Percentiles rank a stretch among this genome's conserved stretches.
Evolutionary conservation across 371 early-diverging fungal genomes (phyloP).

Genomic region (Lichtheimia ornata): DNA sequence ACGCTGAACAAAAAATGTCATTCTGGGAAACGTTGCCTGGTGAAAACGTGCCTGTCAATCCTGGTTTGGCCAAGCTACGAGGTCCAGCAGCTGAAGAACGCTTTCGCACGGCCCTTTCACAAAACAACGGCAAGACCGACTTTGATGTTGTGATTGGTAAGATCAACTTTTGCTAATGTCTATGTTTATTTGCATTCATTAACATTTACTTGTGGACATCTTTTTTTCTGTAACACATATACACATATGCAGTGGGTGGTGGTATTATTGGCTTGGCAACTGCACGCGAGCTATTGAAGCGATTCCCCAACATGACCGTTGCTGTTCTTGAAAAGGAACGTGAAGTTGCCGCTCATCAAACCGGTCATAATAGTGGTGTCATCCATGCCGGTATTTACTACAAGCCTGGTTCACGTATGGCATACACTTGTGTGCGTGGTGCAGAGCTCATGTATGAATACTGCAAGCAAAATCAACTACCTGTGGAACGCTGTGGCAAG

Average conservation of each 20-base stretch:
- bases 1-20: slow-evolving; percentile 41
- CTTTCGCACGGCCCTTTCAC: slow-evolving; percentile 41
- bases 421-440: slow-evolving; percentile 49
- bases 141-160: slow-evolving; percentile 54
- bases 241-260: slow-evolving; percentile 19
- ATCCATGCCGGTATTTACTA: slow-evolving; percentile 56
- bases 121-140: slow-evolving; percentile 47
- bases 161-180: background rate
- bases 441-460: slow-evolving; percentile 53
- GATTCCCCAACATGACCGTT: slow-evolving; percentile 49
- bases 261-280: slow-evolving; percentile 48
- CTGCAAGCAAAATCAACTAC: slow-evolving; percentile 50
- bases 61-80: slow-evolving; percentile 44
- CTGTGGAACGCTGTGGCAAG: slow-evolving; percentile 53
- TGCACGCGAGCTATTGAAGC: slow-evolving; percentile 48
- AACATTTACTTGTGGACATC: background rate
- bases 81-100: slow-evolving; percentile 48
- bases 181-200: background rate
- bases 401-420: slow-evolving; percentile 53
- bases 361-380: slow-evolving; percentile 54
- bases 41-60: slow-evolving; percentile 46
- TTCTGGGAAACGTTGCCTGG: slow-evolving; percentile 51
- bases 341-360: slow-evolving; percentile 54
- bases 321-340: slow-evolving; percentile 53
- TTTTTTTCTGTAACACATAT: background rate